Conservation (phyloP, 1,139 yeast species). For the Yamadazyma spencermartinsiae region DNA sequence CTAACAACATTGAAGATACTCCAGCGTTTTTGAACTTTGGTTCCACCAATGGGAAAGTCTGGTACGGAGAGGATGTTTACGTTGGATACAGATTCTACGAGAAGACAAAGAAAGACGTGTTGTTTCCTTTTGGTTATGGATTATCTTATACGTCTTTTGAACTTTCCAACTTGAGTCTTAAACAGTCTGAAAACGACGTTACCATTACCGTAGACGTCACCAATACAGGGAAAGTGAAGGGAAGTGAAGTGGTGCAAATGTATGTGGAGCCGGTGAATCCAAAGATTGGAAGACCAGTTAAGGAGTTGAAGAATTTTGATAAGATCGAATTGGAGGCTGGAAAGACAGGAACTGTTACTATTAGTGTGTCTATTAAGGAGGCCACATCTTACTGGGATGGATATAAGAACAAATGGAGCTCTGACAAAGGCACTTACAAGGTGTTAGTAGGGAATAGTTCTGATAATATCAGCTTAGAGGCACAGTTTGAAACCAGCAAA, state of each 20-base stretch:
- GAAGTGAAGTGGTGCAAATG: slow-evolving; percentile 49
- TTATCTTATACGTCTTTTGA: slow-evolving; percentile 56
- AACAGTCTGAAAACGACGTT: slow-evolving; percentile 15
- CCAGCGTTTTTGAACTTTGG: slow-evolving; percentile 46
- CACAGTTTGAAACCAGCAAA: slow-evolving; percentile 31
- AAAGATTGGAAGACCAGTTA: slow-evolving; percentile 48
- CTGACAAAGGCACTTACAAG: slow-evolving; percentile 49
- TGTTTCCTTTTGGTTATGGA: slow-evolving; percentile 63
- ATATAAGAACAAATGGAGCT: slow-evolving; percentile 48
- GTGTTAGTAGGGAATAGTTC: slow-evolving; percentile 46
- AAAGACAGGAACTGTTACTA: slow-evolving; percentile 33
- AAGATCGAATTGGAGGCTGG: slow-evolving; percentile 48
- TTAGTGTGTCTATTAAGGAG: slow-evolving; percentile 43
- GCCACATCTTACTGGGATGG: slow-evolving; percentile 58
- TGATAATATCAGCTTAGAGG: slow-evolving; percentile 29
- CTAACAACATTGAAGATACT: slow-evolving; percentile 40
- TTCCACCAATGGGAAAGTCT: slow-evolving; percentile 46
- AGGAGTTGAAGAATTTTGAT: slow-evolving; percentile 57
- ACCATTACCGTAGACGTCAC: slow-evolving; percentile 37
- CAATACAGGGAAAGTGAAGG: slow-evolving; percentile 42
- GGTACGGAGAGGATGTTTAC: slow-evolving; percentile 58
- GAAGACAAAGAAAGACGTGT: slow-evolving; percentile 42
- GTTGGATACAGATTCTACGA: slow-evolving; percentile 65
- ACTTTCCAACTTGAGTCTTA: slow-evolving; percentile 18
- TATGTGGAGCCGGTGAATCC: slow-evolving; percentile 43